Conservation (phyloP, 2,329 filamentous ascomycete species). For the Aspergillus fischeri region DNA sequence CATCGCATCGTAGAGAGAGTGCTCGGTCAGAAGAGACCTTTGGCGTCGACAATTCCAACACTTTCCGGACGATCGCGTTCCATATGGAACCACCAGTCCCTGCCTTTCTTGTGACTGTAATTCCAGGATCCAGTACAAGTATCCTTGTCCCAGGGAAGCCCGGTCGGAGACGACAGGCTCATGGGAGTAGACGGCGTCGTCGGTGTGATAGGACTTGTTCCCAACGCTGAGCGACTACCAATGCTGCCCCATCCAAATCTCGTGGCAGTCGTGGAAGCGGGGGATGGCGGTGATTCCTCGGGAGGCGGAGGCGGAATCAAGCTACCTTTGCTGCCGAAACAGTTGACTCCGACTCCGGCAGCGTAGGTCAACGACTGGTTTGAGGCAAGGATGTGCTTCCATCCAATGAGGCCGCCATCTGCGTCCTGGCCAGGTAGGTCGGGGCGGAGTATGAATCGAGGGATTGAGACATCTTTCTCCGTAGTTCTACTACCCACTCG, state of each 20-base stretch:
- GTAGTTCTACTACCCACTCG: constrained; percentile 26
- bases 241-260: constrained; percentile 36
- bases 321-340: constrained; percentile 24
- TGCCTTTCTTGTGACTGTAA: constrained; percentile 34
- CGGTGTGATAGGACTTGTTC: constrained; percentile 28
- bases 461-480: constrained; percentile 28
- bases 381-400: constrained; percentile 41
- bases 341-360: constrained; percentile 30
- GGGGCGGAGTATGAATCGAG: constrained; percentile 39
- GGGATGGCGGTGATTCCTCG: constrained; percentile 28
- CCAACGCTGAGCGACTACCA: constrained; percentile 27
- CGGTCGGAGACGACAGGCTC: constrained; percentile 22
- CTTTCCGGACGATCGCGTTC: constrained; percentile 38
- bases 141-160: constrained; percentile 39
- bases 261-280: constrained; percentile 27
- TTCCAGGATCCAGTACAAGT: constrained; percentile 45
- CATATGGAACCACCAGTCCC: constrained; percentile 45
- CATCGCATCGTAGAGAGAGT: neutral
- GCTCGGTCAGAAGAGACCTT: constrained; percentile 30
- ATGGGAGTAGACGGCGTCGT: constrained; percentile 30
- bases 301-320: constrained; percentile 13
- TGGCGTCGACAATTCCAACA: constrained; percentile 28
- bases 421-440: constrained; percentile 40
- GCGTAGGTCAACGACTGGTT: constrained; percentile 38
- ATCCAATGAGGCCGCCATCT: constrained; percentile 42